These are phyloP conservation scores for Anisodus acutangulus DNA, from an alignment of 257 asterid genomes.

Conservation along the genomic window DNA sequence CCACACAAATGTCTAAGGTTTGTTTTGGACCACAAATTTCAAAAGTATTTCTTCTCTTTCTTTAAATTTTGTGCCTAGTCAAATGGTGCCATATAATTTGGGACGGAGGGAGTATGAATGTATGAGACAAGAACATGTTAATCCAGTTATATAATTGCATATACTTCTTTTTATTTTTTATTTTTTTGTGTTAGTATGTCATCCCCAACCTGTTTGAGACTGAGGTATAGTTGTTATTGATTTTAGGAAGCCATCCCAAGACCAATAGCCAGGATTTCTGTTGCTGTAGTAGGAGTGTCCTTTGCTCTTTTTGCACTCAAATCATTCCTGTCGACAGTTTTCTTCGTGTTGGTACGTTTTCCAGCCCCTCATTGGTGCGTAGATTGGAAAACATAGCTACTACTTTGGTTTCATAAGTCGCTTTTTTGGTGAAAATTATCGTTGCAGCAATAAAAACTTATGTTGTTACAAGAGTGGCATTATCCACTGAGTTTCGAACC, in stretches of 20 bases:
- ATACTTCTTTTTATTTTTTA: not conserved
- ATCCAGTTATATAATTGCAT: not conserved
- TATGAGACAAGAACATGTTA: not conserved
- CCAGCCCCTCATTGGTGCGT: not conserved
- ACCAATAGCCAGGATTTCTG: constrained; percentile 79
- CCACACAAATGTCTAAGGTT: too few relatives aligned
- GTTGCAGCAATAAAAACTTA: not conserved
- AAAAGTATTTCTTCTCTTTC: too few relatives aligned
- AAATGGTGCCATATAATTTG: too few relatives aligned
- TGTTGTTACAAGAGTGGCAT: not conserved
- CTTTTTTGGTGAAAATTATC: not conserved
- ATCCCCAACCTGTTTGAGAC: constrained; percentile 40
- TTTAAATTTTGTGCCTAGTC: too few relatives aligned
- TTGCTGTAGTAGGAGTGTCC: constrained; percentile 58
- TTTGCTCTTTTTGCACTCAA: constrained; percentile 65
- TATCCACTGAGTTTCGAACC: not conserved
- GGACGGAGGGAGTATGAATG: not conserved
- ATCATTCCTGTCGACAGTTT: constrained; percentile 85
- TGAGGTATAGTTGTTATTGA: not conserved
- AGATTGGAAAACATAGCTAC: not conserved
- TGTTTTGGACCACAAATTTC: too few relatives aligned
- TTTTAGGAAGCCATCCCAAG: constrained; percentile 75
- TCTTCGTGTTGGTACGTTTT: constrained; percentile 77
- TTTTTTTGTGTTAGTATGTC: constrained; percentile 44
- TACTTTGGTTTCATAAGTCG: not conserved